Conservation (phyloP, 1,284 basidiomycete genomes). For the Leccinum griseonigrum region DNA sequence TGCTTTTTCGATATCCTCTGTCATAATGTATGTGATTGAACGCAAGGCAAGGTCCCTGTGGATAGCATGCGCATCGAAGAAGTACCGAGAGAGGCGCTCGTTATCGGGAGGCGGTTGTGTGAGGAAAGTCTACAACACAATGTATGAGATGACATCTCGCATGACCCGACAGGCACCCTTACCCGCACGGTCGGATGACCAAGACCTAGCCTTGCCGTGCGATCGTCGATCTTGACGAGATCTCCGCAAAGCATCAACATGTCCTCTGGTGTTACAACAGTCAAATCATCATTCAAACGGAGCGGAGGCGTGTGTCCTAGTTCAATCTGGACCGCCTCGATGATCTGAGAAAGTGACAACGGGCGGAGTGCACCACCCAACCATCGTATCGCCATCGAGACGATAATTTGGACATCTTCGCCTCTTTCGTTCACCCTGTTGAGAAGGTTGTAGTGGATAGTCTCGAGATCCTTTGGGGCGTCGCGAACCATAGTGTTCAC, state of each 20-base stretch:
- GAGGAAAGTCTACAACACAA: slow-evolving; percentile 21
- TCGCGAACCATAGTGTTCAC: slow-evolving; percentile 21
- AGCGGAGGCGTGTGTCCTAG: slow-evolving; percentile 20
- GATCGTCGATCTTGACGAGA: slow-evolving; percentile 28
- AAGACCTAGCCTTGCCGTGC: slow-evolving; percentile 21
- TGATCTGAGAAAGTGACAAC: slow-evolving; percentile 28
- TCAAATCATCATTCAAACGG: slow-evolving; percentile 25
- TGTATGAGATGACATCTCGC: slow-evolving; percentile 5
- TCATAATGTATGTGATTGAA: slow-evolving; percentile 31
- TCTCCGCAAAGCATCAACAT: slow-evolving; percentile 29
- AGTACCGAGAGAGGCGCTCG: slow-evolving; percentile 15
- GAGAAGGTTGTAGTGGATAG: slow-evolving; percentile 24
- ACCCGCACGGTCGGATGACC: slow-evolving; percentile 27
- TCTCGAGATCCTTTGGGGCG: slow-evolving; percentile 22
- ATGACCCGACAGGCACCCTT: not conserved
- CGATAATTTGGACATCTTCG: slow-evolving; percentile 26
- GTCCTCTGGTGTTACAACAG: slow-evolving; percentile 26
- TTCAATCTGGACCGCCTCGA: slow-evolving; percentile 32
- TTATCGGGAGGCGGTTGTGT: slow-evolving; percentile 19
- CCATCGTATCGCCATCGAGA: slow-evolving; percentile 26
- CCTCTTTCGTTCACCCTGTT: slow-evolving; percentile 23
- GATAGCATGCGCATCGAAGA: slow-evolving; percentile 22
- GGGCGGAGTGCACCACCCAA: slow-evolving; percentile 29
- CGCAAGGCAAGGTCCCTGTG: slow-evolving; percentile 31
- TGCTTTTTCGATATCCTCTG: slow-evolving; percentile 25